Percentiles rank a stretch among this genome's conserved stretches.
Evolutionary conservation across 768 basidiomycete species (phyloP).

Genomic region (Mycena amicta): DNA sequence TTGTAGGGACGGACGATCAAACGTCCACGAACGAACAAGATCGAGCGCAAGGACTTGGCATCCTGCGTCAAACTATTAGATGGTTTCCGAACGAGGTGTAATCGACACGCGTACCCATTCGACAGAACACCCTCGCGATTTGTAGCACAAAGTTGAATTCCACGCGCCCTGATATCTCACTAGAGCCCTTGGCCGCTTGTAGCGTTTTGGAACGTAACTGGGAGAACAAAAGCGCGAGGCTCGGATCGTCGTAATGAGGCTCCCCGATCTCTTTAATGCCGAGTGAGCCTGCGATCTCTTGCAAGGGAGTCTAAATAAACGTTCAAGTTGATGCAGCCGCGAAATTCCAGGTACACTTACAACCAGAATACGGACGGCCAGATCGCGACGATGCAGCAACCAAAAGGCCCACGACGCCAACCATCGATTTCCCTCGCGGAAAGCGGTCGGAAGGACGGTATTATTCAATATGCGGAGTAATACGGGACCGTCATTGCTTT

Average conservation of each 20-base stretch:
- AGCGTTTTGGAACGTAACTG: constrained; percentile 88
- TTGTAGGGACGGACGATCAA: constrained; percentile 68
- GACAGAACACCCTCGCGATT: constrained; percentile 88
- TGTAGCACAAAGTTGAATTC: constrained; percentile 97
- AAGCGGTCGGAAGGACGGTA: constrained; percentile 81
- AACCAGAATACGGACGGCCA: constrained; percentile 87
- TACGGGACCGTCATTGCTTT: constrained; percentile 79
- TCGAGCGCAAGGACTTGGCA: constrained; percentile 92
- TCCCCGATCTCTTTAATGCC: constrained; percentile 72
- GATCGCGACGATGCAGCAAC: constrained; percentile 83
- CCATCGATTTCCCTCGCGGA: constrained; percentile 89
- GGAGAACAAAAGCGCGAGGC: constrained; percentile 86
- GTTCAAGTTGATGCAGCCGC: too few species aligned
- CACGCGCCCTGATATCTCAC: constrained; percentile 81
- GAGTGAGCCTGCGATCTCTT: constrained; percentile 65
- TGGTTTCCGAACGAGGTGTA: constrained; percentile 1
- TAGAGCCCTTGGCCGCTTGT: constrained; percentile 91
- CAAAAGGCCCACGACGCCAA: constrained; percentile 96
- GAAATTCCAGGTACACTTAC: constrained; percentile 50
- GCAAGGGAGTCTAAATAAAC: constrained; percentile 76
- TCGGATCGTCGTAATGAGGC: constrained; percentile 92
- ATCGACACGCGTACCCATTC: constrained; percentile 73
- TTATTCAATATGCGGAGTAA: constrained; percentile 69
- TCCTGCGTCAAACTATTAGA: constrained; percentile 51
- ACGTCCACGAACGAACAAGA: constrained; percentile 89